A percentile compares a stretch with the other conserved stretches of the same genome.
Conservation (phyloP, 1,284 basidiomycete species). For the Mrakiaceae sp. region DNA sequence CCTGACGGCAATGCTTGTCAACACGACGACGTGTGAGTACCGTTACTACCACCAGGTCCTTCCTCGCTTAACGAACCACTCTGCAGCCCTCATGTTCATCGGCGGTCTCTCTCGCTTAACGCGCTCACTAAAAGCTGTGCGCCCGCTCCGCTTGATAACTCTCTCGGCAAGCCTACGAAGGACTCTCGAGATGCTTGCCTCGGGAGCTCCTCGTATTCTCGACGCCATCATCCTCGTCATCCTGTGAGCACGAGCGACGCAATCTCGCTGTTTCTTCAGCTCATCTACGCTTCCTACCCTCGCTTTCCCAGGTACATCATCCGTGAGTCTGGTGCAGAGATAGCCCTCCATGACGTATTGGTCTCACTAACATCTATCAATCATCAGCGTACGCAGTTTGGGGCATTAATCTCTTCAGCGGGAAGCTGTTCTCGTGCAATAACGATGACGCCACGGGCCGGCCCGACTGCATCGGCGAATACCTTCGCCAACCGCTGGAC, state of each 20-base stretch:
- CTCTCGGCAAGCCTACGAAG: slow-evolving; percentile 74
- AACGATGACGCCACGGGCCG: slow-evolving; percentile 51
- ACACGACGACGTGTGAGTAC: slow-evolving; percentile 49
- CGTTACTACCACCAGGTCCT: background rate
- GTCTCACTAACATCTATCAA: too few species aligned
- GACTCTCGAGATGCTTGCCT: slow-evolving; percentile 87
- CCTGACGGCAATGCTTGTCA: slow-evolving; percentile 68
- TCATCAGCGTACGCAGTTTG: background rate
- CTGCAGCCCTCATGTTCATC: slow-evolving; percentile 54
- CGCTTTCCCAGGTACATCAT: too few species aligned
- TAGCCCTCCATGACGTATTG: too few species aligned
- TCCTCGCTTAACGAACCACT: too few species aligned
- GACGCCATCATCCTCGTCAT: slow-evolving; percentile 88
- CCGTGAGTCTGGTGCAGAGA: too few species aligned
- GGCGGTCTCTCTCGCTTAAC: slow-evolving; percentile 73
- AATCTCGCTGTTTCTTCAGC: too few species aligned
- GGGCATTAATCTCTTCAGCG: slow-evolving; percentile 60
- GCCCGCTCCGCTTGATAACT: slow-evolving; percentile 82
- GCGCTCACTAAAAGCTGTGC: slow-evolving; percentile 75
- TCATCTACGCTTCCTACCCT: too few species aligned
- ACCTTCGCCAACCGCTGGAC: slow-evolving; percentile 37
- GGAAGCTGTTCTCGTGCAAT: slow-evolving; percentile 76
- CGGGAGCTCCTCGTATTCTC: slow-evolving; percentile 72
- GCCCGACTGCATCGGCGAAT: slow-evolving; percentile 66
- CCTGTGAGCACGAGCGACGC: slow-evolving; percentile 39